These are phyloP conservation scores for Immersiella caudata DNA, from an alignment of 495 filamentous ascomycete genomes.

Conservation along the genomic window DNA sequence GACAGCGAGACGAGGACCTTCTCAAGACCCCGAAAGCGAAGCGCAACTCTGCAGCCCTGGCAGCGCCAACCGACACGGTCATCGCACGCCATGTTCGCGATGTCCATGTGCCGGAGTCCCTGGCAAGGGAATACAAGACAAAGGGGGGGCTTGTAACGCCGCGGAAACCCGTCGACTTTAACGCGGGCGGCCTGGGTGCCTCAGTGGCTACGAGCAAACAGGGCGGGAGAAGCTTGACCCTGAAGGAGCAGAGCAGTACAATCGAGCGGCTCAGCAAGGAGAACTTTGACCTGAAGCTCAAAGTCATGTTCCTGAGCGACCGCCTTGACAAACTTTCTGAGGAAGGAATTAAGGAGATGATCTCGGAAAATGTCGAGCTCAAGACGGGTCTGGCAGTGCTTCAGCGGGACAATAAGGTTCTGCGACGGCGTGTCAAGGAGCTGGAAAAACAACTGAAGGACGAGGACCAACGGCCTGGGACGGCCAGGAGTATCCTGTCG, in stretches of 20 bases:
- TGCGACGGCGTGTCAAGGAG: conserved; percentile 78
- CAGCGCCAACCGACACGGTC: conserved; percentile 80
- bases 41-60: conserved; percentile 47
- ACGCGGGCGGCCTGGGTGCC: conserved; percentile 36
- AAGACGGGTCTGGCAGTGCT: conserved; percentile 85
- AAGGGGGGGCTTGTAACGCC: conserved; percentile 59
- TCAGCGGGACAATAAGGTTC: conserved; percentile 81
- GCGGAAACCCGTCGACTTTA: conserved; percentile 58
- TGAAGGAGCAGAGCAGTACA: conserved; percentile 96
- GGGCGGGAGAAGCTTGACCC: conserved; percentile 79
- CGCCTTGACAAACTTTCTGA: conserved; percentile 90
- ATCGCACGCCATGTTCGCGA: conserved; percentile 85
- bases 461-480: conserved; percentile 63
- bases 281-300: conserved; percentile 96
- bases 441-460: conserved; percentile 83
- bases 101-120: conserved; percentile 85
- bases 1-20: conserved; percentile 31
- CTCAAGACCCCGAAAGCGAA: conserved; percentile 54
- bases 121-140: conserved; percentile 78
- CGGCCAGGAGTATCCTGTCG: conserved; percentile 50
- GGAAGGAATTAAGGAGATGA: conserved; percentile 96
- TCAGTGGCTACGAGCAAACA: conserved; percentile 58
- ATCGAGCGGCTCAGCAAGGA: conserved; percentile 94
- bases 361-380: conserved; percentile 93
- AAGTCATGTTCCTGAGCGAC: conserved; percentile 95